Conservation (phyloP, 805 yeast species). For the Zygoascus ofunaensis region DNA sequence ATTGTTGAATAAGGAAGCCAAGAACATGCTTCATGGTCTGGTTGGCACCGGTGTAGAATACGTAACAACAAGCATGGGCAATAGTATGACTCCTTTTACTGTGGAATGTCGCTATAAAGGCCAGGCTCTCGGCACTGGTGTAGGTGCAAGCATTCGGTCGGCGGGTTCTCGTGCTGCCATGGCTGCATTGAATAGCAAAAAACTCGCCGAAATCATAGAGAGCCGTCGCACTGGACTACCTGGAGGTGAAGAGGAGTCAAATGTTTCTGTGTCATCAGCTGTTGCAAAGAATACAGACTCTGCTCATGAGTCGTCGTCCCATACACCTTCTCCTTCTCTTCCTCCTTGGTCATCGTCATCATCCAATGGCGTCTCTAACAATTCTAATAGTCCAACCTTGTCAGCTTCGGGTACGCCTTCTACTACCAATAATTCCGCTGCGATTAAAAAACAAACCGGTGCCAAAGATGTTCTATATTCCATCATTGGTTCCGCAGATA, state of each 20-base stretch:
- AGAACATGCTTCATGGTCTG: constrained; percentile 56
- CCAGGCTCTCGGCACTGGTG: constrained; percentile 62
- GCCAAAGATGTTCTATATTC: constrained; percentile 16
- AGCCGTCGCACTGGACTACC: constrained; percentile 34
- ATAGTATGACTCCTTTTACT: constrained; percentile 36
- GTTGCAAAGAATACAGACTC: neutral
- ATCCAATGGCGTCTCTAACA: neutral
- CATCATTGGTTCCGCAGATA: constrained; percentile 10
- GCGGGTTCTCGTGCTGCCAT: constrained; percentile 86
- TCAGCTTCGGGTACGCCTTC: neutral
- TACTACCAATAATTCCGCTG: neutral
- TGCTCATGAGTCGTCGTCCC: too few relatives aligned
- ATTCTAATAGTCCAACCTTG: neutral
- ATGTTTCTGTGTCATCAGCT: neutral
- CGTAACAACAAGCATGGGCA: constrained; percentile 36
- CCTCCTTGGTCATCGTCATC: neutral
- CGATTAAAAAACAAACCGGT: constrained; percentile 4
- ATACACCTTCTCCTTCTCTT: neutral
- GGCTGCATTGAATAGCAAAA: constrained; percentile 55
- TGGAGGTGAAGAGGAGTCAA: neutral
- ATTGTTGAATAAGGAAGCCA: constrained; percentile 54
- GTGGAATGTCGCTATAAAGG: constrained; percentile 61
- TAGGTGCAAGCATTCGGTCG: constrained; percentile 56
- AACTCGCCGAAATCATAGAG: constrained; percentile 50
- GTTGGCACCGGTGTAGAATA: constrained; percentile 70